These are phyloP conservation scores for Lophiostoma macrostomum DNA, from an alignment of 495 filamentous ascomycete species.

Conservation along the genomic window DNA sequence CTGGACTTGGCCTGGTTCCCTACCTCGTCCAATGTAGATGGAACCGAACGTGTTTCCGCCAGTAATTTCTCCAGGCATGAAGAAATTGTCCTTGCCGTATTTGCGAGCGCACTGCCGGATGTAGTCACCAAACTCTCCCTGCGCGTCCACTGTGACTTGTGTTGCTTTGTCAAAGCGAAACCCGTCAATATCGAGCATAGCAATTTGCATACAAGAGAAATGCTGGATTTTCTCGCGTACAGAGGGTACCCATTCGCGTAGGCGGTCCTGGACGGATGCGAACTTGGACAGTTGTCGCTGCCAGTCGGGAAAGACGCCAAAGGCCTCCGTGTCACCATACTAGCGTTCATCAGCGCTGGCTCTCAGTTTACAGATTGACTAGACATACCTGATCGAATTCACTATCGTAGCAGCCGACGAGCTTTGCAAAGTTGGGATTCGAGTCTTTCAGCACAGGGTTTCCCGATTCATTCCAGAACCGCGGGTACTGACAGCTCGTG, in stretches of 20 bases:
- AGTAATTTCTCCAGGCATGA: slow-evolving; percentile 48
- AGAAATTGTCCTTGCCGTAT: slow-evolving; percentile 50
- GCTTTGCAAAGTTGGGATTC: slow-evolving; percentile 34
- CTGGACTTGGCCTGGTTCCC: slow-evolving; percentile 52
- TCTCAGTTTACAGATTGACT: neutral
- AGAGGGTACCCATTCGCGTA: slow-evolving; percentile 66
- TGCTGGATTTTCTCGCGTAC: slow-evolving; percentile 57
- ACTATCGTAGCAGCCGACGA: slow-evolving; percentile 63
- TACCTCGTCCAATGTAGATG: slow-evolving; percentile 65
- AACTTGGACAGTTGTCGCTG: slow-evolving; percentile 69
- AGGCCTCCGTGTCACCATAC: slow-evolving; percentile 67
- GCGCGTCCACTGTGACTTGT: slow-evolving; percentile 48
- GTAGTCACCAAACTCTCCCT: slow-evolving; percentile 45
- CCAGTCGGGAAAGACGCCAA: slow-evolving; percentile 67
- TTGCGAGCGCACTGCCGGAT: slow-evolving; percentile 44
- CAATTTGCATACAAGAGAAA: slow-evolving; percentile 54
- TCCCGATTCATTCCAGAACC: slow-evolving; percentile 66
- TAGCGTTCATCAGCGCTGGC: slow-evolving; percentile 33
- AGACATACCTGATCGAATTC: slow-evolving; percentile 57
- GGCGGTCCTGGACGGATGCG: slow-evolving; percentile 69
- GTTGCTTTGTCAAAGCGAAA: slow-evolving; percentile 51
- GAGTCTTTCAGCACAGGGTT: slow-evolving; percentile 48
- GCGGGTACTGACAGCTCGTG: slow-evolving; percentile 58
- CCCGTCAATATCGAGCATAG: slow-evolving; percentile 51
- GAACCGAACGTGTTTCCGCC: slow-evolving; percentile 55